Evolutionary conservation across 2,329 filamentous ascomycete species (phyloP).

Genomic region (Arthrobotrys musiformis): DNA sequence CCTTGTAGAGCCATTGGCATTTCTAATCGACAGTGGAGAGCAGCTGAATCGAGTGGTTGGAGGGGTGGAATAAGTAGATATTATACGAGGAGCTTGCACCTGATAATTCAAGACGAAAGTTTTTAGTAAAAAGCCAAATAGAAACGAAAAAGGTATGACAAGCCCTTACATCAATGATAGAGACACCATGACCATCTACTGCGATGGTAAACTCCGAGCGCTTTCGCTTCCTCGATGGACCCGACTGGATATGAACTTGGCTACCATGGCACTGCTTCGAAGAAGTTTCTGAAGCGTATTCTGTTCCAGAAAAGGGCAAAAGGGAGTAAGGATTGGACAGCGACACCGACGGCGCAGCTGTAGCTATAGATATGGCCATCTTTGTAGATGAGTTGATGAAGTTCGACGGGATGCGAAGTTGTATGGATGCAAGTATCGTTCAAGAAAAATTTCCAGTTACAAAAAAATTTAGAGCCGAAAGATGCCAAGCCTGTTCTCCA

Average conservation of each 20-base stretch:
- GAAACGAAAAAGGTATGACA: neutral
- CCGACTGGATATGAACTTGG: constrained; percentile 38
- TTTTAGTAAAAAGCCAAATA: neutral
- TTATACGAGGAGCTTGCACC: constrained; percentile 54
- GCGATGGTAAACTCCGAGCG: constrained; percentile 51
- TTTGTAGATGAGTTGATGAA: constrained; percentile 15
- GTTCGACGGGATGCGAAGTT: constrained; percentile 14
- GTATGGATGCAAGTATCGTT: neutral
- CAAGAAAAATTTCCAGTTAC: constrained; percentile 30
- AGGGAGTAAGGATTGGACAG: constrained; percentile 53
- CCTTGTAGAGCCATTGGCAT: constrained; percentile 44
- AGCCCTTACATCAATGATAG: constrained; percentile 41
- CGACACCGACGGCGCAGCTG: constrained; percentile 52
- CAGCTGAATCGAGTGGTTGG: constrained; percentile 52
- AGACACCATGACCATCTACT: constrained; percentile 52
- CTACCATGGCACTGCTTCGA: constrained; percentile 44
- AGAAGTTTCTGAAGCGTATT: constrained; percentile 23
- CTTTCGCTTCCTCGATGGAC: constrained; percentile 50
- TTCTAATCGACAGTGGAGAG: constrained; percentile 41
- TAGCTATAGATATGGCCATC: constrained; percentile 52
- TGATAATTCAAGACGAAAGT: neutral
- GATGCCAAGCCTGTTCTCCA: constrained; percentile 48
- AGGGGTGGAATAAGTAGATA: constrained; percentile 51
- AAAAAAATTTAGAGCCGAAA: constrained; percentile 33
- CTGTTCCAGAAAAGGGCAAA: constrained; percentile 40